Evolutionary conservation across 1,284 basidiomycete genomes (phyloP).

Genomic region (Boletus semigastroideus): DNA sequence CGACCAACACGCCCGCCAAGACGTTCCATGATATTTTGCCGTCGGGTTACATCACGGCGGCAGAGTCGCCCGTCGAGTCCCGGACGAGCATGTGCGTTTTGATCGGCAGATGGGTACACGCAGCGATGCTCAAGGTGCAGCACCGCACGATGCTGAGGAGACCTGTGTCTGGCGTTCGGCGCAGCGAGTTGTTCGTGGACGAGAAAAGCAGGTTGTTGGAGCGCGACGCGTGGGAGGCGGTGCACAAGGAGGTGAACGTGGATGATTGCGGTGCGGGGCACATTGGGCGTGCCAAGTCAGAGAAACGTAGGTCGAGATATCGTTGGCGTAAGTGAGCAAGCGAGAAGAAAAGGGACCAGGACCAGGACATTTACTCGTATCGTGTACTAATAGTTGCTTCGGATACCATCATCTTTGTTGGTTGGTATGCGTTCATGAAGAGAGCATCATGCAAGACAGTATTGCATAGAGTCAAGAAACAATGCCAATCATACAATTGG

Average conservation of each 20-base stretch:
- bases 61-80: slow-evolving; percentile 10
- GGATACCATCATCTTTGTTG: slow-evolving; percentile 5
- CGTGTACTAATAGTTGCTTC: background rate
- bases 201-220: slow-evolving; percentile 26
- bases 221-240: slow-evolving; percentile 17
- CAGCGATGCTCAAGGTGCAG: slow-evolving; percentile 21
- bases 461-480: background rate
- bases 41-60: slow-evolving; percentile 41
- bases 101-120: slow-evolving; percentile 35
- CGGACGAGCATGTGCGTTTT: slow-evolving; percentile 6
- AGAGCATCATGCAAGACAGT: background rate
- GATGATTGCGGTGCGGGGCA: background rate
- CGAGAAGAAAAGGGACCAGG: too few relatives aligned
- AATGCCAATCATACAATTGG: background rate
- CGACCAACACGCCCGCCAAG: slow-evolving; percentile 14
- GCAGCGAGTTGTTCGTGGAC: slow-evolving; percentile 14
- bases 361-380: too few relatives aligned
- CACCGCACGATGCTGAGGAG: slow-evolving; percentile 18
- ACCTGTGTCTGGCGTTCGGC: slow-evolving; percentile 8
- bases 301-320: slow-evolving; percentile 21
- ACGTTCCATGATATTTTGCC: slow-evolving; percentile 52
- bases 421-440: background rate
- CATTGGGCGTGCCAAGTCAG: slow-evolving; percentile 27
- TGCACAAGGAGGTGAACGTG: slow-evolving; percentile 11
- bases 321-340: slow-evolving; percentile 13